Base-by-base conservation (phyloP, 2,329 filamentous ascomycete genomes). In the Fusarium guadeloupense region DNA sequence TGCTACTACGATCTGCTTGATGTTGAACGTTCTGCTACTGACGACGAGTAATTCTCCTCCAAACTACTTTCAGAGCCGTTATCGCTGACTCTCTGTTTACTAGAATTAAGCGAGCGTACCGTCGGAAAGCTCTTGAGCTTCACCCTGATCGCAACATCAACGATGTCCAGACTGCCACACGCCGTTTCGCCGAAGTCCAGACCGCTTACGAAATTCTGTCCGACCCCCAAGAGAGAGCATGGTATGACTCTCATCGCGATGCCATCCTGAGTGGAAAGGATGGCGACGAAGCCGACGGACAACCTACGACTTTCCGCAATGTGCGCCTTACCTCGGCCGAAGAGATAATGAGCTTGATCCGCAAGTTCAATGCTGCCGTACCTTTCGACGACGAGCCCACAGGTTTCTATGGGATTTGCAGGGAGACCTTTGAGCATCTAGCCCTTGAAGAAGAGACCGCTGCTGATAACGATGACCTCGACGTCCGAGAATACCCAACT, bases 221-320 rank as follows among this genome's bases (percentile, higher is more conserved):
- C 2, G 95, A 99, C 74, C 88, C 93, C 10, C 94, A 99, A 74
- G 95, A 99, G 75, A 87, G 95, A 67, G 90, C 93, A 26, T 99
- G 95, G 95, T 99, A 99, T 78, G 94, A 99, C 77, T 93, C 93
- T 4, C 95, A 99, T 73, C 89, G 92, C 58, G 89, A 93, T 67
- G 88, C 90, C 44, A 96, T 98, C 59, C 79, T 98, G 60, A 84
- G 85, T 25, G 89, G 89, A 33, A 82, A 85, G 53, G 85, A 87
- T 48, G 64, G 73, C 26, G 74, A 75, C 23, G 76, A 75, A 23
- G 76, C 73, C 31, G 78, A 76, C 17, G 76, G 78, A 40, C 82
- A 81, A 30, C 80, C 85, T 49, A 87, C 86, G 65, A 87, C 89
- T 38, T 84, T 81, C 65, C 77, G 89, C 65, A 89, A 92, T 71